Evolutionary conservation across 1,284 basidiomycete species (phyloP), one percentile per base, ranked within the genome.

Genomic region (Trichosporon inkin): DNA sequence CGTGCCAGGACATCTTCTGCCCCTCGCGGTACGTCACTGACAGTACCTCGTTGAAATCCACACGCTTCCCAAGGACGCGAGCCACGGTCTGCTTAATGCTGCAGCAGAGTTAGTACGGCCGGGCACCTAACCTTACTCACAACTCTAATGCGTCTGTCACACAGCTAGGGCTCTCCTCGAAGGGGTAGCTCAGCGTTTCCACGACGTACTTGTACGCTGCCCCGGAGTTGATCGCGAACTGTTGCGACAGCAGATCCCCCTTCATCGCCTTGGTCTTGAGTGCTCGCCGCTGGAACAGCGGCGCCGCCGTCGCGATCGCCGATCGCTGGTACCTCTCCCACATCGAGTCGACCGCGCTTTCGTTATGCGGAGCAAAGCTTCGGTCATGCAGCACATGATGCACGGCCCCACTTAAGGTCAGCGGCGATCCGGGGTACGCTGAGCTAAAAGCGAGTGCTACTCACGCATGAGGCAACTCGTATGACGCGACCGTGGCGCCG

Each of bases 1-100:
- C 75, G 60, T 77, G 75, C 72, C 72, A 77, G 54, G 60, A 69
- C 75, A 77, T 77, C 67, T 74, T 75, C 57, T 77, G 75, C 1
- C 71, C 74, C 57, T 77, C 74, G 13, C 73, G 63, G 53, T 77
- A 77, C 61, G 75, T 62, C 24, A 77, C 71, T 47, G 67, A 70
- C 10, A 77, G 66, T 22, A 74, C 62, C 62, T 77, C 75, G 63
- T 77, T 75, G 63, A 75, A 77, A 11, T 34, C 57, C 5, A 71
- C 60, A 4, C 55, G 36, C 24, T 60, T 55, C 7, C 60, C 67
- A 5, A 68, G 56, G 1, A 69, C 68, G 8, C 44, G n/a, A 14
- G 51, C 58, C 20, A 68, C 67, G 14, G 41, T 52, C 4, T 44
- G 13, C 16, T 47, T 65, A 53, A 72, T 69, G 1, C 69, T 72